Evolutionary conservation across 2,329 filamentous ascomycete species (phyloP).

Genomic region (Penicillium paneum): DNA sequence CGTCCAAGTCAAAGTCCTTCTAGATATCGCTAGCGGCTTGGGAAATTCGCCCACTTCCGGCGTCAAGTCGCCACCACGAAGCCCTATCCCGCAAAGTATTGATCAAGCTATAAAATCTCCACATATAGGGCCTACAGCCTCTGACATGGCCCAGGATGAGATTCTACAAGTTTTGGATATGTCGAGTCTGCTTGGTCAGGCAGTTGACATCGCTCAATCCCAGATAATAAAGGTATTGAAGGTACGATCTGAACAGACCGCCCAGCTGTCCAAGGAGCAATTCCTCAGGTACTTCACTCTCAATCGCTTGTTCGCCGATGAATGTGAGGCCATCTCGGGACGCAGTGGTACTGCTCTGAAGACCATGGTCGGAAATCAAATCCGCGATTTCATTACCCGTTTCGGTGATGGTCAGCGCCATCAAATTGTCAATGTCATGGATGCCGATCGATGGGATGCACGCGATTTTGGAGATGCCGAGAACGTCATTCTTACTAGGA

Average conservation of each 20-base stretch:
- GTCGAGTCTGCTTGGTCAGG: conserved; percentile 63
- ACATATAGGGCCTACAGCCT: conserved; percentile 25
- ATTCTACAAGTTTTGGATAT: conserved; percentile 63
- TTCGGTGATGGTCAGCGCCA: conserved; percentile 58
- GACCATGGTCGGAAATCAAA: conserved; percentile 60
- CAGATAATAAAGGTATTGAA: conserved; percentile 64
- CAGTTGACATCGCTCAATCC: conserved; percentile 63
- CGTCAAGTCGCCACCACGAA: conserved; percentile 49
- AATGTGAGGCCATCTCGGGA: conserved; percentile 64
- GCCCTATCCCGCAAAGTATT: conserved; percentile 44
- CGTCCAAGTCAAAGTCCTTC: conserved; percentile 88
- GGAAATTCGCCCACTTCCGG: conserved; percentile 41
- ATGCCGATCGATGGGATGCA: conserved; percentile 63
- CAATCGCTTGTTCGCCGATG: conserved; percentile 63
- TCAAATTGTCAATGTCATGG: conserved; percentile 56
- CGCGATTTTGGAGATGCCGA: conserved; percentile 59
- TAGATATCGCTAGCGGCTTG: conserved; percentile 77
- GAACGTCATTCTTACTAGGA: conserved; percentile 49
- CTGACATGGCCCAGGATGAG: conserved; percentile 52
- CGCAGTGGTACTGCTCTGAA: conserved; percentile 59
- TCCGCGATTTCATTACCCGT: conserved; percentile 58
- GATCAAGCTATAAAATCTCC: conserved; percentile 39
- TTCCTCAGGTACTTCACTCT: conserved; percentile 63
- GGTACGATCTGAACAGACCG: conserved; percentile 60
- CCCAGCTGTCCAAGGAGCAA: conserved; percentile 52